Base-by-base conservation (phyloP, 2,329 filamentous ascomycete species). In the Claviceps digitariae region DNA sequence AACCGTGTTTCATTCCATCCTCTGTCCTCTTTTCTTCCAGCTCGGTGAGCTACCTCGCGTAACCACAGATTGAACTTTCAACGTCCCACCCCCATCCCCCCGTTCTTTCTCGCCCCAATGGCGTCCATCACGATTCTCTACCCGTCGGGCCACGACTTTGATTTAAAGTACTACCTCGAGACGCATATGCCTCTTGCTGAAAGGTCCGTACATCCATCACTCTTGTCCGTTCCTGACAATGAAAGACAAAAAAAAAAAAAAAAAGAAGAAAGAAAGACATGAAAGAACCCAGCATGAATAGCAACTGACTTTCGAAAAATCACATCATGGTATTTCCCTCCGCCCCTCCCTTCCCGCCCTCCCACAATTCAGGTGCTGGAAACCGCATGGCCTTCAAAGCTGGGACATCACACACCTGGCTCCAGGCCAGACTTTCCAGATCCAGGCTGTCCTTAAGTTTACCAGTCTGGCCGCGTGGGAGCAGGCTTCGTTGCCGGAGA, bases 131-230 rank as follows among this genome's bases (percentile, higher is more conserved):
- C 60, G 12, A 61, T 63, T 13, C 46, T 62, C 46, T 63, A 63
- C 13, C 61, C 61, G 0, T 62, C 61, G 29, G 61, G 61, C 50
- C 55, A 56, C 15, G 50, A 58, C 17, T 63, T 63, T 44, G 59
- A 63, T 56, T 52, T 58, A 40, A 55, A 62, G 20, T 63, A 63
- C 45, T 63, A 63, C 48, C 29, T 62, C 8, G 56, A 59, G 46
- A 61, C 51, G 31, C 61, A 63, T 43, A 63, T 63, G 61, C 59
- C 61, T 50, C 57, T 63, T 12, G 59, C 59, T 9, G 34, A 51
- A 27, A 44, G 54, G 61, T 63, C 52, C 52, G 60, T 59, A 2
- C 49, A 25, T 20, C 38, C 15, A 29, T 29, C 27, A 29, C 1
- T 29, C 27, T 29, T 29, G 27, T 29, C 9, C 9, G 31, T 10